phyloP scores from a whole-genome alignment of 352 stramenopile species.

The Blastocystis sp. region DNA sequence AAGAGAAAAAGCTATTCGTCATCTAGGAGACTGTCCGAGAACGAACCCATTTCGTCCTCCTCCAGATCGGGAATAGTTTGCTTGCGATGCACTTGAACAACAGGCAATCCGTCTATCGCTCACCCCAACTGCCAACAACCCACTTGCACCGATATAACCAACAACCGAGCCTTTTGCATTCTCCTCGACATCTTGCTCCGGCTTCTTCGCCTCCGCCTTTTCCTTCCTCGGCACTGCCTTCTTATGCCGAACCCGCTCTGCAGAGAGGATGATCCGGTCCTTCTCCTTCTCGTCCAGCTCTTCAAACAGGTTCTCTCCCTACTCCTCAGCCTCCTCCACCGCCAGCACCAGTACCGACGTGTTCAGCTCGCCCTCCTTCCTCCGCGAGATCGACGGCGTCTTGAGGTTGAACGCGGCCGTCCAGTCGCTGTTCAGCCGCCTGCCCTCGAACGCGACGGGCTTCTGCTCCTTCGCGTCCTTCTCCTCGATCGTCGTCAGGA shows the following conservation, averaged over 20 bases:
- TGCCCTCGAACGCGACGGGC: not conserved
- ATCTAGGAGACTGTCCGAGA: slow-evolving; percentile 21
- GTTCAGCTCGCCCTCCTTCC: not conserved
- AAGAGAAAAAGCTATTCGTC: slow-evolving; percentile 43
- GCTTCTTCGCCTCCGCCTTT: slow-evolving; percentile 17
- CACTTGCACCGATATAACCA: slow-evolving; percentile 43
- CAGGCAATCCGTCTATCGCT: slow-evolving; percentile 14
- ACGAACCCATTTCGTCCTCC: slow-evolving; percentile 4
- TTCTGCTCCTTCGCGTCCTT: slow-evolving; percentile 12
- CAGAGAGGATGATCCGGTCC: slow-evolving; percentile 51
- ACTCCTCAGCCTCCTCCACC: not conserved
- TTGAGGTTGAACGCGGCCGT: slow-evolving; percentile 46
- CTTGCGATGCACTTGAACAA: slow-evolving; percentile 12
- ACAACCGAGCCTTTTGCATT: slow-evolving; percentile 19
- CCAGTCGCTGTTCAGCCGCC: slow-evolving; percentile 31
- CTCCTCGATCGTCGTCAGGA: slow-evolving; percentile 5
- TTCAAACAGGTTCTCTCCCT: slow-evolving; percentile 28
- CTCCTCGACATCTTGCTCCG: slow-evolving; percentile 18
- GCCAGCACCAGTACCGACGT: slow-evolving; percentile 19
- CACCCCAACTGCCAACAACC: not conserved
- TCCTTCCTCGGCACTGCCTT: not conserved
- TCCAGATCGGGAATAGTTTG: slow-evolving; percentile 21
- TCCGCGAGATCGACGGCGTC: slow-evolving; percentile 54
- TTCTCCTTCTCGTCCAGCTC: slow-evolving; percentile 42
- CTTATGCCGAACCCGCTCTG: slow-evolving; percentile 14